Percentiles rank a stretch among this genome's conserved stretches.
phyloP scores from a whole-genome alignment of 2,329 filamentous ascomycete genomes.

The Fusarium redolens region DNA sequence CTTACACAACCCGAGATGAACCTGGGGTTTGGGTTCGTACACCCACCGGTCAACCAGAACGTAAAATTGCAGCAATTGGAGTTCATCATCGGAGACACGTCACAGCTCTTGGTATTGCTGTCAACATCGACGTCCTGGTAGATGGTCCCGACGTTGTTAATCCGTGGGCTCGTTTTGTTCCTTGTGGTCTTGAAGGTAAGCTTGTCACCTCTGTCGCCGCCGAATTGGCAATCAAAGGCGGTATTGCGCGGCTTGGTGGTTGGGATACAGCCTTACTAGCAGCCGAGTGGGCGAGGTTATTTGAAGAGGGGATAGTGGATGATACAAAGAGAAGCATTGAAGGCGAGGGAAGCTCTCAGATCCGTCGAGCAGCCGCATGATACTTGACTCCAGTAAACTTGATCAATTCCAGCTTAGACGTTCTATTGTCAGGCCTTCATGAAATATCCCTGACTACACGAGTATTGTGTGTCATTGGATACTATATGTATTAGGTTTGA shows the following conservation, averaged over 20 bases:
- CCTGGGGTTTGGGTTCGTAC: constrained; percentile 83
- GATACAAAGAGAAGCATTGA: constrained; percentile 40
- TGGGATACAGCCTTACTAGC: constrained; percentile 49
- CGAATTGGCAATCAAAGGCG: constrained; percentile 52
- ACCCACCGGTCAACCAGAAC: constrained; percentile 49
- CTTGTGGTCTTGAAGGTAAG: constrained; percentile 87
- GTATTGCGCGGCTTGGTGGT: constrained; percentile 14
- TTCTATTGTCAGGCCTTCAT: not conserved
- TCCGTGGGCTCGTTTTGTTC: constrained; percentile 79
- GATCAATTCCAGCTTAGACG: not conserved
- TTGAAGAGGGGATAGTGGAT: constrained; percentile 50
- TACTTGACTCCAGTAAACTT: not conserved
- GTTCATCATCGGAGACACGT: constrained; percentile 91
- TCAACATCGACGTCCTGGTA: constrained; percentile 77
- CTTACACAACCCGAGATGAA: constrained; percentile 73
- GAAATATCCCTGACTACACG: not conserved
- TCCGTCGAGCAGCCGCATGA: constrained; percentile 16
- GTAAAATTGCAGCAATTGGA: constrained; percentile 90
- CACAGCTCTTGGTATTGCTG: constrained; percentile 83
- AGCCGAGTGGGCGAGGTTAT: constrained; percentile 48
- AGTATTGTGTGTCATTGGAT: not conserved
- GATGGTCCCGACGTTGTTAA: constrained; percentile 54
- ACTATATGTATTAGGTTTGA: not conserved
- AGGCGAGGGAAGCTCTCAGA: constrained; percentile 20
- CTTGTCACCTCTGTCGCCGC: constrained; percentile 78